phyloP scores from a whole-genome alignment of 768 basidiomycete genomes.

The Hypholoma fasciculare region DNA sequence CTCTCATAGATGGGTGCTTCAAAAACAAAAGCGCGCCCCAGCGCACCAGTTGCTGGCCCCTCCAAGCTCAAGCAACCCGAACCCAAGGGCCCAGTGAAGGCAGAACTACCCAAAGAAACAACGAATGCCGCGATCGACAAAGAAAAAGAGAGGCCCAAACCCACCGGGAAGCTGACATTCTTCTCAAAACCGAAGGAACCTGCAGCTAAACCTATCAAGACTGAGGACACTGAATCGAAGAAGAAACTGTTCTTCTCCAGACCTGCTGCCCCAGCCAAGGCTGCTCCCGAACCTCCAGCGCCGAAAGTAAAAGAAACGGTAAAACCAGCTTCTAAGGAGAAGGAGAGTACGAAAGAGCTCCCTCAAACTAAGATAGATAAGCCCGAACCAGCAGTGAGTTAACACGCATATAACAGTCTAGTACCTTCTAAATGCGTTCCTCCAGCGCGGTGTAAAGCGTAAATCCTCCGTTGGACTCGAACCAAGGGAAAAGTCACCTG shows the following conservation, averaged over 20 bases:
- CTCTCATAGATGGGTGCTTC: slow-evolving; percentile 14
- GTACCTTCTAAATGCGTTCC: neutral
- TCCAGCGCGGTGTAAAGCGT: slow-evolving; percentile 40
- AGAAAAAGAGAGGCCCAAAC: slow-evolving; percentile 25
- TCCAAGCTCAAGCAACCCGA: slow-evolving; percentile 32
- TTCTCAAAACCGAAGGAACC: slow-evolving; percentile 37
- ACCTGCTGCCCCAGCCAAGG: slow-evolving; percentile 10
- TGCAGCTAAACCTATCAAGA: slow-evolving; percentile 38
- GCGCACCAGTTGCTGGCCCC: slow-evolving; percentile 42
- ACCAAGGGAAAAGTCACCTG: slow-evolving; percentile 11
- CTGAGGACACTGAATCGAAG: slow-evolving; percentile 26
- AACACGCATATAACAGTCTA: neutral
- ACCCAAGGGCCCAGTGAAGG: slow-evolving; percentile 17
- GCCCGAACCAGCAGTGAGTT: slow-evolving; percentile 19
- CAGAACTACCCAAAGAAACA: slow-evolving; percentile 22
- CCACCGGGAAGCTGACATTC: slow-evolving; percentile 60
- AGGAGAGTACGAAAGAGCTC: neutral
- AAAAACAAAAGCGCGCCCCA: slow-evolving; percentile 18
- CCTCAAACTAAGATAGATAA: slow-evolving; percentile 3
- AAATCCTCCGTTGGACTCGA: slow-evolving; percentile 40
- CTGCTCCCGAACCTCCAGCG: neutral
- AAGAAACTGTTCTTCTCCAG: slow-evolving; percentile 22
- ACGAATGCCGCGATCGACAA: slow-evolving; percentile 11
- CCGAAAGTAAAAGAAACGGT: neutral
- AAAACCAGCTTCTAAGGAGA: neutral